Percentiles rank a stretch among this genome's conserved stretches.
Evolutionary conservation across 2,329 filamentous ascomycete genomes (phyloP).

Genomic region (Colletotrichum liaoningense): DNA sequence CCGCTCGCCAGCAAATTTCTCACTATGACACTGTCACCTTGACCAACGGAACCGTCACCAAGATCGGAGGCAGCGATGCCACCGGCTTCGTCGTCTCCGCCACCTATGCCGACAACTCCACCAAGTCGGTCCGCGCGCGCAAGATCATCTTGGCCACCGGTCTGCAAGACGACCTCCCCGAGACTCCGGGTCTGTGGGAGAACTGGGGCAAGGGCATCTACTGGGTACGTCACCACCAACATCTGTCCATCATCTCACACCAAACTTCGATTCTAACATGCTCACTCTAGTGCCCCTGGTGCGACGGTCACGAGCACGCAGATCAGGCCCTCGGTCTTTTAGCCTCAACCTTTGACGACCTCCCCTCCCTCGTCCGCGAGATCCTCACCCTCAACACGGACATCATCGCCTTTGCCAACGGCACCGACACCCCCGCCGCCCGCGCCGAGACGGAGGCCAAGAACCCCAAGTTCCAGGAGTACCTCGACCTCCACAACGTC

Average conservation of each 20-base stretch:
- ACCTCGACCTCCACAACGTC: conserved; percentile 62
- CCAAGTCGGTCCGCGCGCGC: conserved; percentile 55
- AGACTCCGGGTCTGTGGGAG: conserved; percentile 64
- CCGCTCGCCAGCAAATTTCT: conserved; percentile 63
- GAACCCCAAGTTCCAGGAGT: conserved; percentile 59
- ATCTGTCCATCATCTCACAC: too few species aligned
- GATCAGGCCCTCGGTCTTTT: conserved; percentile 69
- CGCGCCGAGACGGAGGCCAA: conserved; percentile 52
- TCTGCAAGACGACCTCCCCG: conserved; percentile 64
- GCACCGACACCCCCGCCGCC: conserved; percentile 61
- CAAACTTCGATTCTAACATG: background rate
- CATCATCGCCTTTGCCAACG: conserved; percentile 69
- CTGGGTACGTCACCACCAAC: conserved; percentile 50
- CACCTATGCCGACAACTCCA: conserved; percentile 32
- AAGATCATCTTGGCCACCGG: conserved; percentile 70
- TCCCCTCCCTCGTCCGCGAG: conserved; percentile 60
- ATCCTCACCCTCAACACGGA: conserved; percentile 66
- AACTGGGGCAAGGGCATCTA: conserved; percentile 70
- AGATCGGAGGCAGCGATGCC: conserved; percentile 53
- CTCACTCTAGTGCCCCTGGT: conserved; percentile 66
- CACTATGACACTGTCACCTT: conserved; percentile 62
- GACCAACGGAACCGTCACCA: conserved; percentile 63
- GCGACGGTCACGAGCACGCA: conserved; percentile 71
- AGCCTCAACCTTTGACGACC: conserved; percentile 52
- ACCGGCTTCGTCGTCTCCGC: conserved; percentile 58